Percentiles rank a stretch among this genome's conserved stretches.
phyloP scores from a whole-genome alignment of 495 filamentous ascomycete genomes.

The Trichoderma erinaceum region DNA sequence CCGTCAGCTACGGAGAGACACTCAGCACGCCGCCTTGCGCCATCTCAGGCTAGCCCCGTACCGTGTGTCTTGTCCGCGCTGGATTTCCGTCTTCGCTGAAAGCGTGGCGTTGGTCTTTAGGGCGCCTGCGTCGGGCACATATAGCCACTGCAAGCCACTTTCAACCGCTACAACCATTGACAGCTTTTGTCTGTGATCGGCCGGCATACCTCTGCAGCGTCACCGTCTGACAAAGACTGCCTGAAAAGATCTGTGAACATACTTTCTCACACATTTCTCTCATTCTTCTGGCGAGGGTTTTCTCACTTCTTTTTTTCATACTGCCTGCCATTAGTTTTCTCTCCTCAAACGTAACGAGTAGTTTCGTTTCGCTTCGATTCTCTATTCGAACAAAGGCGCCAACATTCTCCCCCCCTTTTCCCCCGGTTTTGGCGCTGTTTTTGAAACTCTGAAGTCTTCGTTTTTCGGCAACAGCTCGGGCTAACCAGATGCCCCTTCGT shows the following conservation, averaged over 20 bases:
- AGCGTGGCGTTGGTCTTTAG: not conserved
- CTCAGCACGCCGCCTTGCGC: constrained; percentile 6
- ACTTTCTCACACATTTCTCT: not conserved
- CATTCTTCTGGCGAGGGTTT: not conserved
- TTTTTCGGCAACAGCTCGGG: not conserved
- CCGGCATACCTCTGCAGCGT: not conserved
- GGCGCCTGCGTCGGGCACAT: constrained; percentile 14
- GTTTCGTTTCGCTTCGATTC: not conserved
- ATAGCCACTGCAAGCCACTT: constrained; percentile 10
- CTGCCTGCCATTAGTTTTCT: not conserved
- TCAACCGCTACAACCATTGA: not conserved
- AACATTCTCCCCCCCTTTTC: not conserved
- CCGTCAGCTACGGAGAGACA: constrained; percentile 8
- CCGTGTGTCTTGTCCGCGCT: constrained; percentile 2
- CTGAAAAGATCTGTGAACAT: too few relatives aligned
- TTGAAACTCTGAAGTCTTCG: not conserved
- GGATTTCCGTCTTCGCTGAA: not conserved
- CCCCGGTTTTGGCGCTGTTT: not conserved
- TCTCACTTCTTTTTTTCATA: not conserved
- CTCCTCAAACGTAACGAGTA: not conserved
- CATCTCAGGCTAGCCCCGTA: constrained; percentile 1
- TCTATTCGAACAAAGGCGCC: not conserved
- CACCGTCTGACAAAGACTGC: not conserved
- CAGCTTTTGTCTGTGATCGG: not conserved
- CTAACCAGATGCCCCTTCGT: constrained; percentile 4